Evolutionary conservation across 805 yeast genomes (phyloP), one percentile per base, ranked within the genome.

Genomic region (Barnettozyma sucrosica): DNA sequence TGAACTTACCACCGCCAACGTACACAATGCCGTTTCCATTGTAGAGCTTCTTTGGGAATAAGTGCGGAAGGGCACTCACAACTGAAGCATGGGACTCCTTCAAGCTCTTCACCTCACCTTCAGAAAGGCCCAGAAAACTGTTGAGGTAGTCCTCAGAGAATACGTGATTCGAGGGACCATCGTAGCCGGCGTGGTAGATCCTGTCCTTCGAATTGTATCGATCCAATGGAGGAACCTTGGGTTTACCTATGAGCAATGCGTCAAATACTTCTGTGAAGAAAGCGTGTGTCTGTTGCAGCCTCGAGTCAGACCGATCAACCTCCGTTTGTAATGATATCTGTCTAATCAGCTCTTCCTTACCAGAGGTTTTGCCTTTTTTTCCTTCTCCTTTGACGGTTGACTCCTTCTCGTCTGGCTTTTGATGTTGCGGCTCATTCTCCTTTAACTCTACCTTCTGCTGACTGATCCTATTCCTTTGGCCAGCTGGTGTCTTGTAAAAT

Each of bases 1-100:
- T 76, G 61, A 74, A 76, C 46, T 71, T 71, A 7, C 82, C 84
- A 34, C 85, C 85, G 9, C 83, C 85, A 39, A 79, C 82, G 52
- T 72, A 80, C 1, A 81, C 87, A 18, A 80, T 75, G 26, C 87
- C 86, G 57, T 77, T 68, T 2, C 81, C 77, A 5, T 62, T 58
- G 57, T 77, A 79, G 10, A 78, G 52, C 5, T 67, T 63, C 41
- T 69, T 47, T n/a, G 79, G 79, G 14, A 68, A 61, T 43, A 66
- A 64, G 46, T 71, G 71, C 47, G 83, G 85, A 61, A 83, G 58
- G 28, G 64, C 66, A 2, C 61, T 59, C 19, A 76, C 71, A 16
- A 79, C 76, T 39, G 57, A 55, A 9, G 54, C 50, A 61, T 83
- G 89, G 4, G 81, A 71, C 18, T 54, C 52, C 25, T 62, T 67